phyloP scores from a whole-genome alignment of 2,329 filamentous ascomycete species.

The Penicillium sp. region DNA sequence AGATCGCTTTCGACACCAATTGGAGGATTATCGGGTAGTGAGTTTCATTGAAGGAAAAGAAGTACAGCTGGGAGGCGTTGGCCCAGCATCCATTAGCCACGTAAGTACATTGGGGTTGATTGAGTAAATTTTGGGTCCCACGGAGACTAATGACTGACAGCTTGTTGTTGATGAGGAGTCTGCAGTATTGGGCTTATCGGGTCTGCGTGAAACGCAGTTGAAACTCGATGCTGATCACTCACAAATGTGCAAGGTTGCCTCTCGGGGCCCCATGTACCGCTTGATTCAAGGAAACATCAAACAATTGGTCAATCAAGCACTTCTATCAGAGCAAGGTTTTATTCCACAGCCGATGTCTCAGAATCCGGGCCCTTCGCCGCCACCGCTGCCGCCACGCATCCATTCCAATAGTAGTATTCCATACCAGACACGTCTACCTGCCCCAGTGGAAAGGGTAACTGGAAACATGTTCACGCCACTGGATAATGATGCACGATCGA shows the following conservation, averaged over 20 bases:
- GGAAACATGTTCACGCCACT: conserved; percentile 22
- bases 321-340: conserved; percentile 33
- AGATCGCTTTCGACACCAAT: conserved; percentile 35
- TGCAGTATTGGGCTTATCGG: conserved; percentile 35
- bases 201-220: conserved; percentile 36
- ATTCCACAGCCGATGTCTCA: conserved; percentile 26
- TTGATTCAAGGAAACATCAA: conserved; percentile 38
- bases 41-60: conserved; percentile 39
- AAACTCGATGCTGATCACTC: conserved; percentile 40
- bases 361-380: conserved; percentile 10
- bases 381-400: conserved; percentile 31
- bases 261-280: conserved; percentile 32
- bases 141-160: conserved; percentile 20
- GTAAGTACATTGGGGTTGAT: conserved; percentile 20
- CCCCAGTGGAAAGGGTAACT: conserved; percentile 13
- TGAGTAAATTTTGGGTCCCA: neutral
- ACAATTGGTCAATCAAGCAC: conserved; percentile 33
- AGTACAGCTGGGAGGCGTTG: conserved; percentile 29
- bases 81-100: conserved; percentile 34
- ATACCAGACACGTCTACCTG: conserved; percentile 19
- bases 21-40: conserved; percentile 37
- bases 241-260: conserved; percentile 37
- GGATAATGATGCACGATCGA: conserved; percentile 32
- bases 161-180: conserved; percentile 40
- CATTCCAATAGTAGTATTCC: conserved; percentile 32